Base-by-base conservation (phyloP, 1,284 basidiomycete species). In the Malassezia restricta region DNA sequence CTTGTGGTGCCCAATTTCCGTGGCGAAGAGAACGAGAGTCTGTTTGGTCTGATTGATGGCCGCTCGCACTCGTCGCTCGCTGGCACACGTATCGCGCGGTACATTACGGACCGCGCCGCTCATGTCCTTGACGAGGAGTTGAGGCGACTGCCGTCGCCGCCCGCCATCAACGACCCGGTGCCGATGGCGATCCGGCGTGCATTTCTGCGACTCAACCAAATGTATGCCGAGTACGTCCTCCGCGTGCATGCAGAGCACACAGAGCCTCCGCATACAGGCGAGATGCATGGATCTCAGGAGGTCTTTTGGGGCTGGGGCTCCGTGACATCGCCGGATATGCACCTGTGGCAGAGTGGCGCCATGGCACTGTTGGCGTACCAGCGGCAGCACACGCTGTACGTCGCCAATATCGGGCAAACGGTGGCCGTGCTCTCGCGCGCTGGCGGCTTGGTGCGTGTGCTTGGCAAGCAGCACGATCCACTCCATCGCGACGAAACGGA, bases 1-100 rank as follows among this genome's bases (percentile, higher is more conserved):
- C 79, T 96, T 20, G 91, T 92, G 6, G 82, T 89, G n/a, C 84
- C 86, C 17, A 80, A 86, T 59, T 95, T 92, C 76, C 82, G 86
- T 8, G 83, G 81, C 32, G 77, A 78, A 51, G 79, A 81, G 41
- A 80, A 83, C 64, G 87, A 94, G 74, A 88, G 87, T n/a, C 77
- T 98, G 27, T 92, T 98, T 66, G 94, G 90, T 15, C 87, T 98
- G 81, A 96, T 98, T 73, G 91, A 76, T 52, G 74, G 73, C 2
- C 56, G 61, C 47, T 80, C 83, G 30, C 82, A 83, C 3, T 68
- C 66, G 11, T 58, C 60, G 14, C 65, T 65, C 41, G 68, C 68
- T 5, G 77, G 78, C n/a, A 79, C 78, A 35, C 80, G 79, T 59
- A 81, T 82, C 47, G 80, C 85, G 20, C 64, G 61, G 37, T 63